Conservation (phyloP, 2,329 filamentous ascomycete genomes). For the Dactylellina parvicollis region DNA sequence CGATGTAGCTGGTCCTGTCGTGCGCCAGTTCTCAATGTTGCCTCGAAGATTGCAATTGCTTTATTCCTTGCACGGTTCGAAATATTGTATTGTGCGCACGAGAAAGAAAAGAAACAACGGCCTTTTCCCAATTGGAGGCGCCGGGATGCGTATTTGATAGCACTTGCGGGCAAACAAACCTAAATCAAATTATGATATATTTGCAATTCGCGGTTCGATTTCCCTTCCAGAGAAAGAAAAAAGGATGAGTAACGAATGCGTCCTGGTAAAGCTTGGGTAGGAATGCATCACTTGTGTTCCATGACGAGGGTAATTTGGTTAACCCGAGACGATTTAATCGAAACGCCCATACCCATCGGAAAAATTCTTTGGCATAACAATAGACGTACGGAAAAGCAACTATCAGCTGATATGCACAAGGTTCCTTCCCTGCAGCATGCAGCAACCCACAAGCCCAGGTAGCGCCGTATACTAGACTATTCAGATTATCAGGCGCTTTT, state of each 20-base stretch:
- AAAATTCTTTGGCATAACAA: conserved; percentile 42
- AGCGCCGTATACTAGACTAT: conserved; percentile 45
- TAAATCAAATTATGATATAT: conserved; percentile 51
- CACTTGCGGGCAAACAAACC: background rate
- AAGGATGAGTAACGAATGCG: conserved; percentile 48
- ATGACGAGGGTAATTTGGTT: conserved; percentile 36
- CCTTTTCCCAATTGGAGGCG: conserved; percentile 41
- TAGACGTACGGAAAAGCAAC: conserved; percentile 45
- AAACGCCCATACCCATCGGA: conserved; percentile 51
- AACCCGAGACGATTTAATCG: conserved; percentile 43
- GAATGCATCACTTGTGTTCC: conserved; percentile 49
- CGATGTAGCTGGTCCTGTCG: conserved; percentile 53
- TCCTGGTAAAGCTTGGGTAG: conserved; percentile 48
- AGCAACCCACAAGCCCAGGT: conserved; percentile 53
- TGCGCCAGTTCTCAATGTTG: conserved; percentile 51
- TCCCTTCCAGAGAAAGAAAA: conserved; percentile 40
- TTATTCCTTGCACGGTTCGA: conserved; percentile 54
- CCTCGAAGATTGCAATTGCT: conserved; percentile 48
- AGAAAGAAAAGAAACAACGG: conserved; percentile 32
- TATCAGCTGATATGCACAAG: conserved; percentile 53
- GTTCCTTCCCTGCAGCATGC: conserved; percentile 30
- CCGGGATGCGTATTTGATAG: conserved; percentile 43
- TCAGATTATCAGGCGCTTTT: conserved; percentile 45
- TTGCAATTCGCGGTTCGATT: conserved; percentile 49
- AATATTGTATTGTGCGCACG: conserved; percentile 53